Evolutionary conservation across 768 basidiomycete genomes (phyloP).

Genomic region (Pisolithus orientalis): DNA sequence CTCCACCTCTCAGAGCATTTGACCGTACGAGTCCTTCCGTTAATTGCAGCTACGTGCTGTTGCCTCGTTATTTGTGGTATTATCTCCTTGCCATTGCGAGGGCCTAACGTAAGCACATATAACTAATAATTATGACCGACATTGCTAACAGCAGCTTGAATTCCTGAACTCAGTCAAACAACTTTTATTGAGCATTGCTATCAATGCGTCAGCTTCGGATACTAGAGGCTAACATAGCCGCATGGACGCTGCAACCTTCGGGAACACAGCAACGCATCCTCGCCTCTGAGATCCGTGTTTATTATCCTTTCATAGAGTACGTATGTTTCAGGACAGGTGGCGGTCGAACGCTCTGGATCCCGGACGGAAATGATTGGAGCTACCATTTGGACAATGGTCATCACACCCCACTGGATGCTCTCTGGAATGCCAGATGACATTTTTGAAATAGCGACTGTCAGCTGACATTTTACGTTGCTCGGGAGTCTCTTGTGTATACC

Average conservation of each 20-base stretch:
- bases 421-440: conserved; percentile 24
- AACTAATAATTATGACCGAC: conserved; percentile 16
- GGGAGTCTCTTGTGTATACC: conserved; percentile 5
- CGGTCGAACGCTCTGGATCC: conserved; percentile 22
- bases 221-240: conserved; percentile 33
- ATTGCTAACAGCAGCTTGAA: background rate
- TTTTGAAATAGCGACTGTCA: conserved; percentile 9
- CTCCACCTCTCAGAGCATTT: conserved; percentile 30
- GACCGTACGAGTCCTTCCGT: conserved; percentile 23
- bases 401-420: conserved; percentile 19
- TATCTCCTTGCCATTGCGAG: conserved; percentile 29
- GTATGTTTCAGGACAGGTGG: conserved; percentile 31
- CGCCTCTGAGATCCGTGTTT: conserved; percentile 33
- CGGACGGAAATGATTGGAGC: conserved; percentile 32
- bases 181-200: conserved; percentile 30
- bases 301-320: conserved; percentile 28
- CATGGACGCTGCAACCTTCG: conserved; percentile 29
- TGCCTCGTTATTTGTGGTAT: conserved; percentile 33
- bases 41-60: conserved; percentile 28
- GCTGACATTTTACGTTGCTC: conserved; percentile 23
- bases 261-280: conserved; percentile 30
- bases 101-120: conserved; percentile 25
- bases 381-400: conserved; percentile 22
- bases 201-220: conserved; percentile 27
- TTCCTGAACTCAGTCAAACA: conserved; percentile 21